These are phyloP conservation scores for Posidonia oceanica DNA, from an alignment of 116 monocot genomes.

Conservation along the genomic window DNA sequence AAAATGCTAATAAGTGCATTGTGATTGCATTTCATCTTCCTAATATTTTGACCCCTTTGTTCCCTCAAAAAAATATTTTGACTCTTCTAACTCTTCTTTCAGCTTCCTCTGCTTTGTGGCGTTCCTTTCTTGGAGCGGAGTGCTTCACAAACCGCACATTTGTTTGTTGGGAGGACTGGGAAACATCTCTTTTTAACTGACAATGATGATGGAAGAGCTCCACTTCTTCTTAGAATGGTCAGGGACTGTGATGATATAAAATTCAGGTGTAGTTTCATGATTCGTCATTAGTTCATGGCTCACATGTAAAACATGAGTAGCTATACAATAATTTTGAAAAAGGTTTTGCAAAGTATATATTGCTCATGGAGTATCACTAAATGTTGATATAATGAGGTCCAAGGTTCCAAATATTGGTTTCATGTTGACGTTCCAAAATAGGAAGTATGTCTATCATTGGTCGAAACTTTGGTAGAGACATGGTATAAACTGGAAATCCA, in stretches of 20 bases:
- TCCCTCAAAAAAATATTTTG: no score
- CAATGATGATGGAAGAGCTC: conserved; percentile 63
- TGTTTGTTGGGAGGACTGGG: conserved; percentile 79
- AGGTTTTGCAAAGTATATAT: no score
- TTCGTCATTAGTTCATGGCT: not conserved
- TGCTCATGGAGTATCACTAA: no score
- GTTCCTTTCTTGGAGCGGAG: conserved; percentile 75
- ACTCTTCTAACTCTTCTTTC: conserved; percentile 1
- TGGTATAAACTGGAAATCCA: no score
- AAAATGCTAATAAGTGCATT: not conserved
- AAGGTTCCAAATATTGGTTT: no score
- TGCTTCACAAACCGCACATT: conserved; percentile 71
- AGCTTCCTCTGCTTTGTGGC: conserved; percentile 88
- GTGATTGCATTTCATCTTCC: not conserved
- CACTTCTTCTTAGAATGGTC: conserved; percentile 82
- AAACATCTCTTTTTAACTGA: conserved; percentile 91
- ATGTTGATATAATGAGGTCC: no score
- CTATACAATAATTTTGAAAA: not conserved
- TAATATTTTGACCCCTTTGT: not conserved
- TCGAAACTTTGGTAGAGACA: no score
- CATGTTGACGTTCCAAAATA: no score
- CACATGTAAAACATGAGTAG: not conserved
- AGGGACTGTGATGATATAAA: conserved; percentile 60
- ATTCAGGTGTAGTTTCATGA: conserved; percentile 33
- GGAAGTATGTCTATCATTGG: no score